Percentiles rank a stretch among this genome's conserved stretches.
These are phyloP conservation scores for Pythium aquatile DNA, from an alignment of 352 stramenopile genomes.

Conservation along the genomic window DNA sequence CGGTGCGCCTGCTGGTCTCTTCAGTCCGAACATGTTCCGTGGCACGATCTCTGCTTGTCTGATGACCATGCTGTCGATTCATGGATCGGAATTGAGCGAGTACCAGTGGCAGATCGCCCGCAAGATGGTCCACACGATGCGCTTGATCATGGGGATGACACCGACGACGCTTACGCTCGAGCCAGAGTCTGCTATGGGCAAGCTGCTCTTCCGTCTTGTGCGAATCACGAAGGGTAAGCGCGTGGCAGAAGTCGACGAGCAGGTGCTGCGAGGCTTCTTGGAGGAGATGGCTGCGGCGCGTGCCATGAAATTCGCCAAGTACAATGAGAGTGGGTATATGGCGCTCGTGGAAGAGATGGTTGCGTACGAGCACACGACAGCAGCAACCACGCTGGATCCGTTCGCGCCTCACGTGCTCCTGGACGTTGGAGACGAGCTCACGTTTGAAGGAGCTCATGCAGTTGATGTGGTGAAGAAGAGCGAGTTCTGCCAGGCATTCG, in stretches of 20 bases:
- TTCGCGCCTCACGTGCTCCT: conserved; percentile 18
- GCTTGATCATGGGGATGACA: conserved; percentile 36
- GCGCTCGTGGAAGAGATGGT: conserved; percentile 47
- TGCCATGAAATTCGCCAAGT: conserved; percentile 58
- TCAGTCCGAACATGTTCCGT: conserved; percentile 71
- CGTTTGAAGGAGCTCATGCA: conserved; percentile 9
- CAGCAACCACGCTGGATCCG: conserved; percentile 14
- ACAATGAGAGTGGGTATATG: conserved; percentile 42
- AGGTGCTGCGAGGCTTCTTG: conserved; percentile 31
- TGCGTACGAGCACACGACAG: conserved; percentile 36
- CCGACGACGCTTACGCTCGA: conserved; percentile 26
- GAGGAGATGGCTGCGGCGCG: conserved; percentile 51
- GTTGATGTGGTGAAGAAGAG: conserved; percentile 8
- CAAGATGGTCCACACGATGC: conserved; percentile 59
- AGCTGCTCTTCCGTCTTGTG: conserved; percentile 58
- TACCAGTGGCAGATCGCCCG: conserved; percentile 48
- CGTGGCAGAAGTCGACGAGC: conserved; percentile 3
- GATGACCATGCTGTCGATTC: conserved; percentile 39
- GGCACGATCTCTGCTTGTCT: conserved; percentile 51
- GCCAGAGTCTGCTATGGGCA: conserved; percentile 48
- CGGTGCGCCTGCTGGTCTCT: conserved; percentile 45
- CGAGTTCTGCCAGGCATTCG: conserved; percentile 8
- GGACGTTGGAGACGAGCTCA: conserved; percentile 7
- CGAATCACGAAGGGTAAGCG: conserved; percentile 25
- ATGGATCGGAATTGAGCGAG: conserved; percentile 35